A percentile compares a stretch with the other conserved stretches of the same genome.
Evolutionary conservation across 768 basidiomycete species (phyloP).

Genomic region (Royoungia palumana): DNA sequence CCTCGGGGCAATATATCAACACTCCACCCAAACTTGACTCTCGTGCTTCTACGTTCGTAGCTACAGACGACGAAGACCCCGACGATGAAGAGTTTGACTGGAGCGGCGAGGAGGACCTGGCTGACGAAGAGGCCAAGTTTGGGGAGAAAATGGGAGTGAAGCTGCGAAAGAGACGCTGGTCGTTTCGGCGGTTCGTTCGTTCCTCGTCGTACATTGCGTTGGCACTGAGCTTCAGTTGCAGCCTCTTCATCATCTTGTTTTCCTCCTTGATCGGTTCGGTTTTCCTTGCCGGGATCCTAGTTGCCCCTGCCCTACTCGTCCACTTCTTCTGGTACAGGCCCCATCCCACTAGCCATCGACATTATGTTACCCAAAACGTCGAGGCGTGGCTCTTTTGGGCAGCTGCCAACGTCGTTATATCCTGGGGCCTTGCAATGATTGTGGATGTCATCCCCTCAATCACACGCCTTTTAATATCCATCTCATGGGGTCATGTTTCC

Average conservation of each 20-base stretch:
- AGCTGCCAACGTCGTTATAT: slow-evolving; percentile 71
- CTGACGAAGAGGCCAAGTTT: slow-evolving; percentile 66
- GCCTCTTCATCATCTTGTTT: slow-evolving; percentile 59
- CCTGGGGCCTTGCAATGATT: slow-evolving; percentile 74
- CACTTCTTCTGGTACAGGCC: slow-evolving; percentile 71
- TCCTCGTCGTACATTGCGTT: not conserved
- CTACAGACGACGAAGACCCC: slow-evolving; percentile 59
- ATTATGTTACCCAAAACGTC: slow-evolving; percentile 61
- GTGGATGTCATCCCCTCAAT: slow-evolving; percentile 65
- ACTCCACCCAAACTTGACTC: slow-evolving; percentile 34
- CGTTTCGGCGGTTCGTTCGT: slow-evolving; percentile 48
- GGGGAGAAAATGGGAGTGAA: slow-evolving; percentile 54
- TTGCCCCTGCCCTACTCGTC: slow-evolving; percentile 58
- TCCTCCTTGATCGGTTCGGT: slow-evolving; percentile 72
- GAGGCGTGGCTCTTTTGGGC: slow-evolving; percentile 83
- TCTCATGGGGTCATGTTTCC: slow-evolving; percentile 73
- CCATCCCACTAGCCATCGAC: slow-evolving; percentile 51
- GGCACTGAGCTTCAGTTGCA: slow-evolving; percentile 23
- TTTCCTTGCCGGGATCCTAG: slow-evolving; percentile 58
- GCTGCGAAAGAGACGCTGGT: slow-evolving; percentile 45
- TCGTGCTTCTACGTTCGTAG: slow-evolving; percentile 43
- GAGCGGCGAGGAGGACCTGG: slow-evolving; percentile 75
- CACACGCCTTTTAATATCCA: slow-evolving; percentile 48
- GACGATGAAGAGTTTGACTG: slow-evolving; percentile 64
- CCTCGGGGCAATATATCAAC: slow-evolving; percentile 22